phyloP scores from a whole-genome alignment of 2,329 filamentous ascomycete species.

The Trichoderma koningii region DNA sequence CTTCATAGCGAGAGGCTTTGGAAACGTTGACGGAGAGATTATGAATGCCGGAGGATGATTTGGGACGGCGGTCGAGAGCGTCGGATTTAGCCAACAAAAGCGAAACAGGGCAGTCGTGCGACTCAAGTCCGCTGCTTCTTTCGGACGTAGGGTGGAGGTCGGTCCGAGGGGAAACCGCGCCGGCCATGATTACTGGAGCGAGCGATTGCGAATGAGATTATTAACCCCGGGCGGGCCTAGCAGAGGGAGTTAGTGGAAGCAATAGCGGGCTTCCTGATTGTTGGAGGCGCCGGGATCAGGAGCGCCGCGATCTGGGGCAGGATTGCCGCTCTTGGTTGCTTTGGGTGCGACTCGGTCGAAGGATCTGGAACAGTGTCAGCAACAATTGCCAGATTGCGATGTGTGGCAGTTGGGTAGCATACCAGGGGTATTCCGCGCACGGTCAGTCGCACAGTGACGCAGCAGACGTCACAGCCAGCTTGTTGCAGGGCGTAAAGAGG shows the following conservation, averaged over 20 bases:
- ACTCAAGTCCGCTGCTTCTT: constrained; percentile 9
- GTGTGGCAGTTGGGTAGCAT: background rate
- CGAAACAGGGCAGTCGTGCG: constrained; percentile 20
- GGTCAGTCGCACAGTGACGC: constrained; percentile 2
- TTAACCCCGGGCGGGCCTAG: constrained; percentile 23
- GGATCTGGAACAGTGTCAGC: constrained; percentile 15
- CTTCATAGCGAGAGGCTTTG: constrained; percentile 30
- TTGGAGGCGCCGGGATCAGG: constrained; percentile 8
- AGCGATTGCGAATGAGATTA: constrained; percentile 18
- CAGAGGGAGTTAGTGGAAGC: background rate
- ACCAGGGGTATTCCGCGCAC: background rate
- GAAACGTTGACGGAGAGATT: constrained; percentile 32
- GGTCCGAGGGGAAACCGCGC: constrained; percentile 30
- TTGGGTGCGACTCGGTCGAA: background rate
- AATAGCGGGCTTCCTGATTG: background rate
- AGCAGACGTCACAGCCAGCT: constrained; percentile 8
- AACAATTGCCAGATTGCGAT: background rate
- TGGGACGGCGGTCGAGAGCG: constrained; percentile 30
- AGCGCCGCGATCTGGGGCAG: constrained; percentile 6
- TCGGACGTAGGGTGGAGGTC: constrained; percentile 25
- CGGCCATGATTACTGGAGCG: constrained; percentile 24
- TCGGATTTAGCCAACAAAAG: constrained; percentile 26
- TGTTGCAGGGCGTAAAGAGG: too few species aligned
- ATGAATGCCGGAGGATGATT: constrained; percentile 27
- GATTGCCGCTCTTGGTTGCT: constrained; percentile 10